phyloP scores from a whole-genome alignment of 106 monocot species.

The Iris macrosiphon region DNA sequence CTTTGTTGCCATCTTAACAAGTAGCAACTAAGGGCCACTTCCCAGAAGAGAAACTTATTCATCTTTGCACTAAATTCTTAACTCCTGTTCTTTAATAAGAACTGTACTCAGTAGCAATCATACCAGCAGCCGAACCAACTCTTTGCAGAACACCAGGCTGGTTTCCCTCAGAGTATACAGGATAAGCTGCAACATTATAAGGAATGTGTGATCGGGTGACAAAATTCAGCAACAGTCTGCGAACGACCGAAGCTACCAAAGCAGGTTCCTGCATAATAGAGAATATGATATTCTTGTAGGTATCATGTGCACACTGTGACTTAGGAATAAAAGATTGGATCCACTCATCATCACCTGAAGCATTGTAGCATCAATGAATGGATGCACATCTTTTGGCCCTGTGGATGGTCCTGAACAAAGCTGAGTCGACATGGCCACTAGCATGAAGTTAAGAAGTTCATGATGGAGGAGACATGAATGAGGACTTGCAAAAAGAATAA shows the following conservation, averaged over 20 bases:
- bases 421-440: constrained; percentile 88
- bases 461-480: constrained; percentile 67
- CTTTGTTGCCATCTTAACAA: too few species aligned
- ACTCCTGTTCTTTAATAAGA: too few species aligned
- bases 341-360: constrained; percentile 40
- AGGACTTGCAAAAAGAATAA: constrained; percentile 39
- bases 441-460: constrained; percentile 78
- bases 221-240: constrained; percentile 59
- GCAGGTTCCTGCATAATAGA: constrained; percentile 45
- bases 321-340: background rate
- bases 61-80: too few species aligned
- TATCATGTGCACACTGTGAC: background rate
- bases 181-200: constrained; percentile 28
- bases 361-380: constrained; percentile 90
- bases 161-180: constrained; percentile 39
- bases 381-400: constrained; percentile 67
- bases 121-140: constrained; percentile 94
- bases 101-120: too few species aligned
- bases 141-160: constrained; percentile 75
- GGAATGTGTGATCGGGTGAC: constrained; percentile 45
- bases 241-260: constrained; percentile 53
- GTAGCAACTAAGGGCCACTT: too few species aligned
- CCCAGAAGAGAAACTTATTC: too few species aligned
- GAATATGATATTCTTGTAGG: too few species aligned
- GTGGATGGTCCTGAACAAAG: constrained; percentile 72